phyloP scores from a whole-genome alignment of 192 early-diverging fungal species.

The Gryganskiella cystojenkinii region DNA sequence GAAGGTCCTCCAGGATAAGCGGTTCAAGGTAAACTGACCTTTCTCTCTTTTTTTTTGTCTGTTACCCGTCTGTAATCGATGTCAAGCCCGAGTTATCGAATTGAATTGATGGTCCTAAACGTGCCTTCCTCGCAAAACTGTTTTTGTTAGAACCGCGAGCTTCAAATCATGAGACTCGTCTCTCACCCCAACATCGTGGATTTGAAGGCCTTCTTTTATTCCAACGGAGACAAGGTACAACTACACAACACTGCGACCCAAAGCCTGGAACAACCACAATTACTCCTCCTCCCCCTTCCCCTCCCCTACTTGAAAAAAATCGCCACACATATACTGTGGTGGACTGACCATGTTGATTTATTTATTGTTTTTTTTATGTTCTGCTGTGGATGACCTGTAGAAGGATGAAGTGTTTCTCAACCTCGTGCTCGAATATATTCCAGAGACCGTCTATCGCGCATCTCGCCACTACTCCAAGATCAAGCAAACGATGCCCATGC shows the following conservation, averaged over 20 bases:
- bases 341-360: background rate
- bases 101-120: constrained; percentile 10
- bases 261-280: background rate
- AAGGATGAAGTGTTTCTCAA: constrained; percentile 97
- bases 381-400: constrained; percentile 23
- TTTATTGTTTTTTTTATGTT: background rate
- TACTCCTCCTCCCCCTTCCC: background rate
- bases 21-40: constrained; percentile 84
- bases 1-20: constrained; percentile 98
- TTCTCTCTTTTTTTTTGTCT: constrained; percentile 7
- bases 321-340: background rate
- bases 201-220: constrained; percentile 94
- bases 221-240: constrained; percentile 85
- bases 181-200: constrained; percentile 93
- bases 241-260: background rate
- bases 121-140: constrained; percentile 12
- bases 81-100: background rate
- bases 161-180: constrained; percentile 94
- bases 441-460: constrained; percentile 96
- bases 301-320: background rate
- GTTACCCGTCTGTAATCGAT: constrained; percentile 3
- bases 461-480: constrained; percentile 90
- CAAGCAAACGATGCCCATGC: constrained; percentile 94
- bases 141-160: constrained; percentile 82
- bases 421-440: constrained; percentile 94